These are phyloP conservation scores for Irpex lacteus DNA, from an alignment of 1,284 basidiomycete genomes.

Conservation along the genomic window DNA sequence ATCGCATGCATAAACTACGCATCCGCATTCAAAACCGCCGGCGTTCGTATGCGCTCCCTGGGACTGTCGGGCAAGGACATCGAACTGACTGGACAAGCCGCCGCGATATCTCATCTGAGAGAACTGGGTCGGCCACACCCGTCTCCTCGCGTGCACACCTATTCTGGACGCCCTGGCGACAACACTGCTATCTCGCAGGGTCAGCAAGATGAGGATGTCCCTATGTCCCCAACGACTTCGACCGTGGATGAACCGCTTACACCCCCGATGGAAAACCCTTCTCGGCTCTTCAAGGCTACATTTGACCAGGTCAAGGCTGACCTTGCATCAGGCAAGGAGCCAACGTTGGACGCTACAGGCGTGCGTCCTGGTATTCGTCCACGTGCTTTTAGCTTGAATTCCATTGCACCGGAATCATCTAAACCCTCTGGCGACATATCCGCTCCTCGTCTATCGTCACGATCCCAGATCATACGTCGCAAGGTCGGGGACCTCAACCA, in stretches of 20 bases:
- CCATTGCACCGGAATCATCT: constrained; percentile 17
- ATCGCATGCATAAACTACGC: constrained; percentile 94
- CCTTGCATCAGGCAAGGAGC: constrained; percentile 51
- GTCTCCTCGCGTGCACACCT: constrained; percentile 39
- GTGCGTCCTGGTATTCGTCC: constrained; percentile 22
- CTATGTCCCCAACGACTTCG: constrained; percentile 19
- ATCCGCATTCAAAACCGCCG: constrained; percentile 84
- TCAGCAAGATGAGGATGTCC: constrained; percentile 3
- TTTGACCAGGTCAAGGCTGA: constrained; percentile 87
- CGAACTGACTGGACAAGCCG: constrained; percentile 77
- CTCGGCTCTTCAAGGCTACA: constrained; percentile 70
- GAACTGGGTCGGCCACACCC: constrained; percentile 39
- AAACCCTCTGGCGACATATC: constrained; percentile 16
- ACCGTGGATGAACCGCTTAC: constrained; percentile 21
- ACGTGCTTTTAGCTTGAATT: constrained; percentile 34
- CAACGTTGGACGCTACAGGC: constrained; percentile 23
- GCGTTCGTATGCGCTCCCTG: constrained; percentile 79
- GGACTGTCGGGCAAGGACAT: constrained; percentile 71
- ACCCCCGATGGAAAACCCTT: constrained; percentile 28
- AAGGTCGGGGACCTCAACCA: constrained; percentile 67
- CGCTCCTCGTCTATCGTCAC: constrained; percentile 40
- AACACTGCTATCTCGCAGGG: constrained; percentile 15
- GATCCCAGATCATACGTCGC: constrained; percentile 55
- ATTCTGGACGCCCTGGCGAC: constrained; percentile 36
- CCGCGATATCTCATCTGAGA: constrained; percentile 77